phyloP scores from a whole-genome alignment of 1,139 yeast genomes.

The Spathaspora sp. region DNA sequence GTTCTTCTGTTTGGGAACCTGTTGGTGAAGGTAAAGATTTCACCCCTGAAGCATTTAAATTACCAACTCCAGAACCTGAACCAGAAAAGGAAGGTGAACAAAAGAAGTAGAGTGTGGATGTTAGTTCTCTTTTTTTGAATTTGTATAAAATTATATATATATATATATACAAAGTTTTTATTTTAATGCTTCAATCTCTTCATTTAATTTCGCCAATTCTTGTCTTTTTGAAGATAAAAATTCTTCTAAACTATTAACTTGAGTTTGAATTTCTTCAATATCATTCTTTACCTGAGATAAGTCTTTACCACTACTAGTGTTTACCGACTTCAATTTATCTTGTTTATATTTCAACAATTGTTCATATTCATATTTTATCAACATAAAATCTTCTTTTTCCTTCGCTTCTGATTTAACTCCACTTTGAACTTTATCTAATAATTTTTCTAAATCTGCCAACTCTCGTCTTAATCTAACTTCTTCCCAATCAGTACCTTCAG shows the following conservation, averaged over 20 bases:
- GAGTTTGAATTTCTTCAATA: constrained; percentile 62
- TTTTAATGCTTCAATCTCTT: constrained; percentile 36
- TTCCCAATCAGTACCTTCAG: constrained; percentile 84
- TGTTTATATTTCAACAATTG: constrained; percentile 77
- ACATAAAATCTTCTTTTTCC: constrained; percentile 29
- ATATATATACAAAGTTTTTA: background rate
- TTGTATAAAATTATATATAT: background rate
- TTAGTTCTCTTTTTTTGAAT: constrained; percentile 1
- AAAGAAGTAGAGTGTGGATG: constrained; percentile 18
- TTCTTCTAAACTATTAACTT: constrained; percentile 59
- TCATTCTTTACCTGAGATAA: constrained; percentile 52
- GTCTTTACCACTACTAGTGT: constrained; percentile 18
- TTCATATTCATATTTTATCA: constrained; percentile 70
- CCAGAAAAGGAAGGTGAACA: constrained; percentile 48
- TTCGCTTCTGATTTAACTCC: constrained; percentile 36
- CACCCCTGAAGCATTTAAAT: constrained; percentile 77
- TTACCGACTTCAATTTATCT: constrained; percentile 18
- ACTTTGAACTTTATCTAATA: constrained; percentile 57
- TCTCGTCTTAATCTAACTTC: constrained; percentile 81
- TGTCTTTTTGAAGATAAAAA: constrained; percentile 51
- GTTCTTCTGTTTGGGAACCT: constrained; percentile 89
- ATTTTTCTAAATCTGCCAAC: constrained; percentile 66
- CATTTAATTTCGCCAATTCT: constrained; percentile 49
- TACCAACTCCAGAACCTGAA: constrained; percentile 82
- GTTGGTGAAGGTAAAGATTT: constrained; percentile 85